A percentile compares a stretch with the other conserved stretches of the same genome.
Conservation (phyloP, 2,329 filamentous ascomycete species). For the Alternaria triticina region DNA sequence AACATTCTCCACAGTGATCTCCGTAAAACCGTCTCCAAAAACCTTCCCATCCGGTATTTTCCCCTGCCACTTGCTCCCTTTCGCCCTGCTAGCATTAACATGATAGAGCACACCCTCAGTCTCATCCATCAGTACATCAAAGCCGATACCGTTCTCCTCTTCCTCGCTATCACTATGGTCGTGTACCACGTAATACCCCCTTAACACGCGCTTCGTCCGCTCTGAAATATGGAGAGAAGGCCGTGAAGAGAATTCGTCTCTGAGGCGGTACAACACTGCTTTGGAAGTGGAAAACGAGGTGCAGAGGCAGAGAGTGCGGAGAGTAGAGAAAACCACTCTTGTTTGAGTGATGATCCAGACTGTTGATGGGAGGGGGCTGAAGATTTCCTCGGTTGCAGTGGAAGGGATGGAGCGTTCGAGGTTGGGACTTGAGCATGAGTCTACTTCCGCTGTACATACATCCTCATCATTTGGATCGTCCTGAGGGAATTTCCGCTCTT, state of each 20-base stretch:
- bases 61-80: background rate
- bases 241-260: background rate
- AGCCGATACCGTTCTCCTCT: background rate
- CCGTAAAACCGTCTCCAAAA: background rate
- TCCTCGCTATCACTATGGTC: background rate
- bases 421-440: background rate
- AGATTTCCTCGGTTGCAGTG: background rate
- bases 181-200: background rate
- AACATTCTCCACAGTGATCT: background rate
- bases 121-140: background rate
- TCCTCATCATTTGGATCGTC: background rate
- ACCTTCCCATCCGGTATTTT: background rate
- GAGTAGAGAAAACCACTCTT: background rate
- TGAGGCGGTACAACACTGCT: background rate
- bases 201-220: background rate
- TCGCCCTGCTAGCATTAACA: background rate
- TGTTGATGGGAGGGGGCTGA: background rate
- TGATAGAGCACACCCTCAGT: background rate
- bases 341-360: background rate
- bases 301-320: background rate
- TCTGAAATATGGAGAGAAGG: background rate
- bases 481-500: background rate
- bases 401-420: background rate
- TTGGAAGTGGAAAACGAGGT: background rate
- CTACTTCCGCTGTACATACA: background rate